Base-by-base conservation (phyloP, 2,329 filamentous ascomycete genomes). In the Talaromyces atroroseus region DNA sequence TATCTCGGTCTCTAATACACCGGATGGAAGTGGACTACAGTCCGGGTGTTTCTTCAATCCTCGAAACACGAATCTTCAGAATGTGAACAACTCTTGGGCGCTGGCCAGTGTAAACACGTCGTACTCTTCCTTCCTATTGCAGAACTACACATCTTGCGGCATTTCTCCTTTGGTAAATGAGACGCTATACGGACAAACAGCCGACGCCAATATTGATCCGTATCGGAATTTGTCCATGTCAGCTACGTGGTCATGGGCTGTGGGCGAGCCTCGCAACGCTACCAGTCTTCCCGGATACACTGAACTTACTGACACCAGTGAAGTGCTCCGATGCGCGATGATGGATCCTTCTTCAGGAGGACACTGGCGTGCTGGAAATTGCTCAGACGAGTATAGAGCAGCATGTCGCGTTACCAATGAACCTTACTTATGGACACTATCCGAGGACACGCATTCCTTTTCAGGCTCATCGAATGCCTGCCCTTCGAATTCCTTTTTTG, bases 171-270 rank as follows among this genome's bases (percentile, higher is more conserved):
- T 81, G 2, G 72, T 87, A 8, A 86, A 87, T 64, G 64, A 66
- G 21, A 82, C 82, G 1, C 71, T 86, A 2, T 73, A 77, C 45
- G 75, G 76, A 56, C 61, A 65, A 20, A 82, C 81, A 10, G 82
- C 83, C 8, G 74, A 79, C 57, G 62, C 68, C 46, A 71, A 80
- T 57, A 65, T 74, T 29, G 60, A 62, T 4, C 59, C 66, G 18
- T 85, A 86, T 64, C 72, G 75, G 58, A 74, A 75, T 49, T 78
- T 80, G 58, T 77, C 78, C 1, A 69, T 77, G 46, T 76, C 75
- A 12, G 73, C 79, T 0, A 73, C 82, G 10, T 87, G 85, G 83
- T 79, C 82, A 20, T 88, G 84, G 83, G 80, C 77, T 1, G 66
- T 74, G 0, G 75, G 76, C 11, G 76, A 87, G 66, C 85, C 85